These are phyloP conservation scores for Flaveria robusta DNA, from an alignment of 129 eudicot species.

Conservation along the genomic window DNA sequence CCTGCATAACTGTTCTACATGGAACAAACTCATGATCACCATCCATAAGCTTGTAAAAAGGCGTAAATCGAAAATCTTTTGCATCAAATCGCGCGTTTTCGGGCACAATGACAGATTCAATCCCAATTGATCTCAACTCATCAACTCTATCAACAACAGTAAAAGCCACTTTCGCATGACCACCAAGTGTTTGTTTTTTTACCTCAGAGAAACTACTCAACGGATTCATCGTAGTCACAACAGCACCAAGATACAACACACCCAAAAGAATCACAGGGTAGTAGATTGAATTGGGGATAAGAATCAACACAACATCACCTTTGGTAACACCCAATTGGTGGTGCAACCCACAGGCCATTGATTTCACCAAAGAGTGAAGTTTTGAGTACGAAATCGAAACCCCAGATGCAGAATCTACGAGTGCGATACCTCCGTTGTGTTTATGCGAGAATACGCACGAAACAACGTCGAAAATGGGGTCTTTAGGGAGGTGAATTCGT, in stretches of 20 bases:
- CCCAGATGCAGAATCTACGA: conserved; percentile 75
- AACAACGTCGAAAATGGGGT: conserved; percentile 70
- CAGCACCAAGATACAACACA: conserved; percentile 65
- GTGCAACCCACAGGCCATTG: conserved; percentile 66
- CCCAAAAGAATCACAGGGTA: conserved; percentile 63
- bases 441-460: conserved; percentile 63
- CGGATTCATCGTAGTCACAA: conserved; percentile 80
- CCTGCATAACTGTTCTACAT: conserved; percentile 47
- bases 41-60: conserved; percentile 42
- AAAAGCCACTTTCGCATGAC: conserved; percentile 49
- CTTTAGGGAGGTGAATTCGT: conserved; percentile 47
- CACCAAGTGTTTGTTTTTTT: conserved; percentile 54
- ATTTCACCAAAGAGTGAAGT: conserved; percentile 48
- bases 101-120: conserved; percentile 51
- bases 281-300: conserved; percentile 64
- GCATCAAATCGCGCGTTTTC: conserved; percentile 26
- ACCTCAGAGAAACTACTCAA: conserved; percentile 62
- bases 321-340: conserved; percentile 57
- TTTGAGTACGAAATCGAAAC: conserved; percentile 48
- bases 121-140: conserved; percentile 43
- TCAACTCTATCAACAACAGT: conserved; percentile 35
- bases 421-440: conserved; percentile 58
- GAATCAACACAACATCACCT: conserved; percentile 75
- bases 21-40: conserved; percentile 44
- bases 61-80: background rate